Percentiles rank a stretch among this genome's conserved stretches.
Evolutionary conservation across 202 grass and related monocot genomes (phyloP).

Genomic region (Schoenoplectus triqueter): DNA sequence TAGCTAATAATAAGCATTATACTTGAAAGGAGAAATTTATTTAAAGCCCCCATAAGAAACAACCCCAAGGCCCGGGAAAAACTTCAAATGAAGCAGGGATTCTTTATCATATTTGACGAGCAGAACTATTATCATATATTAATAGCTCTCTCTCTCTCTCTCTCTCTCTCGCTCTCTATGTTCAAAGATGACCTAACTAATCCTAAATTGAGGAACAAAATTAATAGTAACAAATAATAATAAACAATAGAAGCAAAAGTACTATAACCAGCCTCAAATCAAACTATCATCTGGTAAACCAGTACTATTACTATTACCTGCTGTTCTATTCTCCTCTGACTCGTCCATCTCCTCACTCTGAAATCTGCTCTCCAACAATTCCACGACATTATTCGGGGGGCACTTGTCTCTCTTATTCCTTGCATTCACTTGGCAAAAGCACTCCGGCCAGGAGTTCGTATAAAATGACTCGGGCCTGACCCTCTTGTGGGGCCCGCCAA

Average conservation of each 20-base stretch:
- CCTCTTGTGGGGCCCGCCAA: conserved; percentile 75
- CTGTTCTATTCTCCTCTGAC: conserved; percentile 44
- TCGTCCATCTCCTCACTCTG: conserved; percentile 52
- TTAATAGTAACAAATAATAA: neutral
- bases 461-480: conserved; percentile 77
- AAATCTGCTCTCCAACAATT: conserved; percentile 64
- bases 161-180: neutral
- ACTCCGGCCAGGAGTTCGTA: conserved; percentile 96
- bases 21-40: no score
- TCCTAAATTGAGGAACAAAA: neutral
- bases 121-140: neutral
- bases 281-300: conserved; percentile 43
- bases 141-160: neutral
- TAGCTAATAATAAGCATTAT: no score
- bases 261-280: conserved; percentile 31
- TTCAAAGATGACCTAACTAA: conserved; percentile 9
- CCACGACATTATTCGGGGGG: conserved; percentile 62
- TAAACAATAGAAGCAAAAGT: neutral
- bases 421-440: conserved; percentile 71
- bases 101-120: neutral
- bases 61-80: no score
- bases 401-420: conserved; percentile 58
- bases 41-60: no score
- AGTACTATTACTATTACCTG: conserved; percentile 43
- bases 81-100: no score